A percentile compares a stretch with the other conserved stretches of the same genome.
These are phyloP conservation scores for Ogataea pini DNA, from an alignment of 805 yeast genomes.

Conservation along the genomic window DNA sequence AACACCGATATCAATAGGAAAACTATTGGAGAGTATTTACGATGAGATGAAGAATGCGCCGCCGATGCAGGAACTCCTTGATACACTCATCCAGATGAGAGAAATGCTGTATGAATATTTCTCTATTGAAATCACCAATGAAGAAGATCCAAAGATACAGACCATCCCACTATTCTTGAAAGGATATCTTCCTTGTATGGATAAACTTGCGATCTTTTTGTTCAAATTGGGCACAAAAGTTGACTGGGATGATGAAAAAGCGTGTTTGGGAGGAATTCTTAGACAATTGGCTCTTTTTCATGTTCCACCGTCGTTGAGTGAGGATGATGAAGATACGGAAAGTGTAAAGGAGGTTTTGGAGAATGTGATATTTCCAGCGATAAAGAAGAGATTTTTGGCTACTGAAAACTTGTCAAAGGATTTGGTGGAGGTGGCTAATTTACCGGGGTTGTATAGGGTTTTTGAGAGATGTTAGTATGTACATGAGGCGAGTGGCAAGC, in stretches of 20 bases:
- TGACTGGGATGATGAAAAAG: constrained; percentile 66
- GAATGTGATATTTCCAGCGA: constrained; percentile 60
- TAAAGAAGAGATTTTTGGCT: constrained; percentile 66
- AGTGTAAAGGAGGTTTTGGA: constrained; percentile 47
- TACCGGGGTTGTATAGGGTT: constrained; percentile 88
- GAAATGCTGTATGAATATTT: constrained; percentile 87
- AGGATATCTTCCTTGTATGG: constrained; percentile 60
- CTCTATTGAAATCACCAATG: constrained; percentile 43
- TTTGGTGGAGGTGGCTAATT: constrained; percentile 81
- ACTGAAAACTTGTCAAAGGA: constrained; percentile 51
- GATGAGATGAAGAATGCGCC: constrained; percentile 16
- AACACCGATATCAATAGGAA: constrained; percentile 33
- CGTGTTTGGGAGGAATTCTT: constrained; percentile 66
- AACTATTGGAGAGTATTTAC: constrained; percentile 39
- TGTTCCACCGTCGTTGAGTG: constrained; percentile 57
- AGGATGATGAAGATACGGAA: constrained; percentile 25
- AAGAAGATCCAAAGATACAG: constrained; percentile 38
- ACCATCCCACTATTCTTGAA: constrained; percentile 70
- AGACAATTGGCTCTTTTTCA: constrained; percentile 72
- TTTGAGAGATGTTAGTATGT: constrained; percentile 78
- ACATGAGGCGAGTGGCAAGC: neutral
- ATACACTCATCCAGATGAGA: constrained; percentile 44
- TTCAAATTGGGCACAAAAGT: constrained; percentile 59
- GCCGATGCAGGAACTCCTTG: constrained; percentile 10
- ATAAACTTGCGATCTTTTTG: constrained; percentile 67